These are phyloP conservation scores for Chimonanthus praecox DNA, from an alignment of 164 flowering plant species.

Conservation along the genomic window DNA sequence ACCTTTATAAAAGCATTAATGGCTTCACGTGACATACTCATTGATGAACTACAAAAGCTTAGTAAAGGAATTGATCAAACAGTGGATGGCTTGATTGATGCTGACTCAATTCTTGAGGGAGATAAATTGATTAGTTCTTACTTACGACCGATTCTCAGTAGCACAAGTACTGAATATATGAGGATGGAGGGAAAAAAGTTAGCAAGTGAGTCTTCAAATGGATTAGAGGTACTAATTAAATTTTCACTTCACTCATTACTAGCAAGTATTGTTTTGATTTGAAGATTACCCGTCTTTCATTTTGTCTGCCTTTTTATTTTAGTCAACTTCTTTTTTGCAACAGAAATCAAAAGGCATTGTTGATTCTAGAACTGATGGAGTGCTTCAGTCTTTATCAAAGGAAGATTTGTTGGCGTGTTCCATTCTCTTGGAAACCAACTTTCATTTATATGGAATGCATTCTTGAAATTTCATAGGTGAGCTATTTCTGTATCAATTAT, in stretches of 20 bases:
- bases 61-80: conserved; percentile 53
- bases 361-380: conserved; percentile 32
- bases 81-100: conserved; percentile 50
- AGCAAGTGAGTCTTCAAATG: conserved; percentile 27
- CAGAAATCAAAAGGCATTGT: conserved; percentile 43
- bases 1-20: conserved; percentile 52
- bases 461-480: conserved; percentile 87
- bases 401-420: conserved; percentile 39
- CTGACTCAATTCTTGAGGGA: conserved; percentile 34
- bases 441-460: conserved; percentile 60
- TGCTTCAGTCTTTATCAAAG: conserved; percentile 34
- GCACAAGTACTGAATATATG: conserved; percentile 22
- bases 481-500: conserved; percentile 2
- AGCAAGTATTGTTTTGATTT: background rate
- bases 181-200: conserved; percentile 15
- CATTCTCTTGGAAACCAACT: conserved; percentile 62
- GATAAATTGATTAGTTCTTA: conserved; percentile 25
- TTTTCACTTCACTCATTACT: background rate
- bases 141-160: conserved; percentile 15
- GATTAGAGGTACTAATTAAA: conserved; percentile 36
- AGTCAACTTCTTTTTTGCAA: conserved; percentile 3
- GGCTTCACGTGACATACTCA: conserved; percentile 54
- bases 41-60: conserved; percentile 64
- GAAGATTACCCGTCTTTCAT: background rate
- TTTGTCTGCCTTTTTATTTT: background rate